A percentile compares a stretch with the other conserved stretches of the same genome.
Evolutionary conservation across 2,329 filamentous ascomycete genomes (phyloP).

Genomic region (Colletotrichum abscissum): DNA sequence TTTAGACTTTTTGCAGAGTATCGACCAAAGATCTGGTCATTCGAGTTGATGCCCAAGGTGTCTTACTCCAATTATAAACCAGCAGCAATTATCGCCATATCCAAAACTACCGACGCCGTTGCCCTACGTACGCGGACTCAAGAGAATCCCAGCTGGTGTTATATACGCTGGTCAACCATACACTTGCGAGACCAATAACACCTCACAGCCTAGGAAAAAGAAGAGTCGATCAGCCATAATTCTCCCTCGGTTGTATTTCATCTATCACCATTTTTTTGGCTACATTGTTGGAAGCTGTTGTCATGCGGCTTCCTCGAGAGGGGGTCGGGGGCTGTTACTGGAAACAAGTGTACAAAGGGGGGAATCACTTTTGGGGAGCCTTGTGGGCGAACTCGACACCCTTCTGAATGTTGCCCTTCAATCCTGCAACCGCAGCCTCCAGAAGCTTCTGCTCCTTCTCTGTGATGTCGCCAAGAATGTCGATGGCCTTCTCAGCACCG

Average conservation of each 20-base stretch:
- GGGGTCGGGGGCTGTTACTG: conserved; percentile 11
- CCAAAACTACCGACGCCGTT: conserved; percentile 20
- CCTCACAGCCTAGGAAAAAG: conserved; percentile 44
- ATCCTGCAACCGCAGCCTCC: conserved; percentile 77
- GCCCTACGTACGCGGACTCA: conserved; percentile 13
- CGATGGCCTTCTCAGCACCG: conserved; percentile 86
- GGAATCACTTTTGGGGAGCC: conserved; percentile 86
- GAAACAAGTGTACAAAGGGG: conserved; percentile 40
- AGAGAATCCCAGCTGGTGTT: conserved; percentile 6
- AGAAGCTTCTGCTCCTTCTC: conserved; percentile 92
- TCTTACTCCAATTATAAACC: conserved; percentile 25
- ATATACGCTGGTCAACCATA: conserved; percentile 10
- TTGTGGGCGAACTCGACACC: conserved; percentile 90
- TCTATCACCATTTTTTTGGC: conserved; percentile 36
- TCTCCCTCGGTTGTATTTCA: conserved; percentile 36
- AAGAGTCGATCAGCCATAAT: conserved; percentile 44
- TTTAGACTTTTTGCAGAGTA: neutral
- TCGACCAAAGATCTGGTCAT: neutral
- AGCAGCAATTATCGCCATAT: conserved; percentile 11
- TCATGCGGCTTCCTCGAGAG: conserved; percentile 21
- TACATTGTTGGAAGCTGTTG: conserved; percentile 35
- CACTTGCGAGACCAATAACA: conserved; percentile 22
- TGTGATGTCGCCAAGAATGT: conserved; percentile 81
- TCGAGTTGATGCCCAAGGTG: conserved; percentile 12
- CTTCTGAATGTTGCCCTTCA: conserved; percentile 95